Evolutionary conservation across 306 rosid species (phyloP), one percentile per base, ranked within the genome.

Genomic region (Prunus salicina): DNA sequence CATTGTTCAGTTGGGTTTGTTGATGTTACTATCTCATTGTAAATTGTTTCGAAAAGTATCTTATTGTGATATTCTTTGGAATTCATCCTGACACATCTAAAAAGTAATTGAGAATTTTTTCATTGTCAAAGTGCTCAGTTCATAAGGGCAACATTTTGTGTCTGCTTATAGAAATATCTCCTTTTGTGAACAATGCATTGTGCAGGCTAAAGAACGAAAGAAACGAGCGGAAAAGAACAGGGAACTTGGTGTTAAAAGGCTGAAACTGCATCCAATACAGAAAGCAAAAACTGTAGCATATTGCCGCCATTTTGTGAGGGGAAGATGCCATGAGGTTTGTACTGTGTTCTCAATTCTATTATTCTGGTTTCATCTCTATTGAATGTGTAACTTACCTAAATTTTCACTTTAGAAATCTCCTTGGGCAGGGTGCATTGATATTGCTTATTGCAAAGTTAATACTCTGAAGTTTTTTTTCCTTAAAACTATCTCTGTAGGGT

Each of bases 271-370:
- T 69, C 83, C 78, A 24, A 84, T 85, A 46, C 84, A 76, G 46
- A 88, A 82, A 80, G 87, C 88, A 0, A 94, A 90, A 83, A 12
- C 86, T 64, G 68, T 81, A 27, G 1, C 66, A 25, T 61, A 80
- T 76, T 95, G 98, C 80, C 97, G 90, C 78, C 97, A 95, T 83
- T 92, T 82, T 85, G 38, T 84, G 11, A 27, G 28, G 28, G 98
- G 98, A 81, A 86, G 90, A 80, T 92, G 98, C 84, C 56, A 84
- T 1, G 90, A 90, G 96, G 98, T 91, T 75, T 60, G 64, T 12
- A 1, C 6, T 11, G 86, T 76, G 67, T 72, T 69, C 57, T 78
- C 67, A 56, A 61, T 76, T 43, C 16, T 56, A 22, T 56, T 11
- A n/a, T 28, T 49, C n/a, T 30, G 50, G 46, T 51, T 20, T 55